Evolutionary conservation across 2,329 filamentous ascomycete species (phyloP).

Genomic region (Hymenoscyphus fructigenus): DNA sequence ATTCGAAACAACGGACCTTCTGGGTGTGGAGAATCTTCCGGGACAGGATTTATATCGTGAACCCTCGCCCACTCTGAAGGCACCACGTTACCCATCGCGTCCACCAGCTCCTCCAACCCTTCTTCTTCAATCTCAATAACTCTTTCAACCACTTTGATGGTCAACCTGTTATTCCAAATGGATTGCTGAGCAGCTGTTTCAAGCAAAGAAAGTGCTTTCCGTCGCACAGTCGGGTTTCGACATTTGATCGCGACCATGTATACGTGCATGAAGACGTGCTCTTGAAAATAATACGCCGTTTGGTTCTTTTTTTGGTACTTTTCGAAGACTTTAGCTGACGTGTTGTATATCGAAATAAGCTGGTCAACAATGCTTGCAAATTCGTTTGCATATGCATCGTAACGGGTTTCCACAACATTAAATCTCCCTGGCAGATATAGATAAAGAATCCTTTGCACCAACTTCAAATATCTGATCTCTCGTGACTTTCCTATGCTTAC

Average conservation of each 20-base stretch:
- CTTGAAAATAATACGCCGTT: conserved; percentile 1
- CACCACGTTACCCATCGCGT: background rate
- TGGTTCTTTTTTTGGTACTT: background rate
- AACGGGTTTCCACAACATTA: background rate
- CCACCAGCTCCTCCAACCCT: background rate
- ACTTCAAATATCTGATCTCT: background rate
- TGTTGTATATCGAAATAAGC: background rate
- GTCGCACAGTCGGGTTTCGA: background rate
- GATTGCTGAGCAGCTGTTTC: background rate
- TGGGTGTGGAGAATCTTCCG: background rate
- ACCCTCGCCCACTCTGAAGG: conserved; percentile 1
- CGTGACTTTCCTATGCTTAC: background rate
- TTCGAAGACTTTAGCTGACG: background rate
- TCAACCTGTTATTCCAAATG: background rate
- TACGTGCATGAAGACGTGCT: background rate
- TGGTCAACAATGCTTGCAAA: conserved; percentile 1
- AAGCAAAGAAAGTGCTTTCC: background rate
- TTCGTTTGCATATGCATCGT: background rate
- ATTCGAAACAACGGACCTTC: background rate
- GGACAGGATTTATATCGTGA: background rate
- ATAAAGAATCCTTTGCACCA: background rate
- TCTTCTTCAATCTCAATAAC: background rate
- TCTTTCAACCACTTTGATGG: background rate
- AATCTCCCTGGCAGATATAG: background rate
- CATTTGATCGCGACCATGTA: background rate